Evolutionary conservation across 148 eudicot genomes (phyloP).

Genomic region (Amaranthus palmeri): DNA sequence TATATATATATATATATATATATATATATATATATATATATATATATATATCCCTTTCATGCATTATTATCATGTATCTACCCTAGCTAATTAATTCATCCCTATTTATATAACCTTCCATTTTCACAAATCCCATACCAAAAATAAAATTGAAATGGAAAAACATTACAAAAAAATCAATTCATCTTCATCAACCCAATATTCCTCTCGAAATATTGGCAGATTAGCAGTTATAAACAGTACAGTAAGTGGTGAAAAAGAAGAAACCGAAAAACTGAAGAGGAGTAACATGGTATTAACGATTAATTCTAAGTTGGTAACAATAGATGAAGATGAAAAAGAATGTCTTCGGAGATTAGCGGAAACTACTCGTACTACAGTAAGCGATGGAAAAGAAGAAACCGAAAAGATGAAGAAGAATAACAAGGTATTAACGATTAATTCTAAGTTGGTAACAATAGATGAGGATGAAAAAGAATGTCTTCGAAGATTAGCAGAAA

Average conservation of each 20-base stretch:
- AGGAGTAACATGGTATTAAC: no score
- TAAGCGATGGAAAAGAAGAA: no score
- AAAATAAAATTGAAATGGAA: not conserved
- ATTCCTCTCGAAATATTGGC: not conserved
- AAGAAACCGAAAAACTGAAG: no score
- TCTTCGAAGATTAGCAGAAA: conserved; percentile 9
- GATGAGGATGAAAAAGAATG: conserved; percentile 22
- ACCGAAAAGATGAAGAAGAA: no score
- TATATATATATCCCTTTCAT: conserved; percentile 1
- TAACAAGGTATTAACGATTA: not conserved
- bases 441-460: not conserved
- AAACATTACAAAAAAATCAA: not conserved
- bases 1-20: no score
- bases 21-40: conserved; percentile 16
- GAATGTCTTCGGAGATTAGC: conserved; percentile 15
- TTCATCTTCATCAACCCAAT: not conserved
- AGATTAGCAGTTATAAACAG: not conserved
- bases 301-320: not conserved
- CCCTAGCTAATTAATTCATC: not conserved
- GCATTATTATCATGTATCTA: not conserved
- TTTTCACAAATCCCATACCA: not conserved
- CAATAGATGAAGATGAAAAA: conserved; percentile 19
- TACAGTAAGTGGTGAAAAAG: not conserved
- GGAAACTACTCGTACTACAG: not conserved
- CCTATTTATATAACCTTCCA: not conserved